Conservation (phyloP, 352 stramenopile species). For the Phytopythium oedochilum region DNA sequence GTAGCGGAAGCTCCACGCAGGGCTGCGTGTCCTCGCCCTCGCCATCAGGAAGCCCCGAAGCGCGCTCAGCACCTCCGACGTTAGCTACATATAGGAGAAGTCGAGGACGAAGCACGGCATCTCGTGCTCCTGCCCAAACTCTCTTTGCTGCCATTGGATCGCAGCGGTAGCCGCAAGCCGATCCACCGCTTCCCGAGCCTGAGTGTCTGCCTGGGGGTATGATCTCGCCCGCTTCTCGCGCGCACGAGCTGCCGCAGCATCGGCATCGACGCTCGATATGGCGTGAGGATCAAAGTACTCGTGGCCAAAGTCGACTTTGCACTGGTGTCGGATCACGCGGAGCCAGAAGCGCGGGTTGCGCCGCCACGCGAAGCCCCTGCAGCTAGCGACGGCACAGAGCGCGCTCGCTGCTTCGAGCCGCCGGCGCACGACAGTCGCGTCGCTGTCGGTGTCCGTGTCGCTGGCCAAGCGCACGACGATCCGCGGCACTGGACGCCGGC, state of each 20-base stretch:
- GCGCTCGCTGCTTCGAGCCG: constrained; percentile 20
- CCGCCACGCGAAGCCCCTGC: constrained; percentile 21
- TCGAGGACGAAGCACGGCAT: constrained; percentile 36
- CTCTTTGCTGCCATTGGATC: not conserved
- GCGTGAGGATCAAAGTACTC: constrained; percentile 4
- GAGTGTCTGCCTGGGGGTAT: not conserved
- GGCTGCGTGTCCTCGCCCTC: constrained; percentile 6
- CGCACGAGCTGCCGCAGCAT: not conserved
- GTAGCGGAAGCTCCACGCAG: constrained; percentile 20
- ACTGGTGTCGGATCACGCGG: constrained; percentile 12
- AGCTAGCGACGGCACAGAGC: constrained; percentile 19
- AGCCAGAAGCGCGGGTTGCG: constrained; percentile 30
- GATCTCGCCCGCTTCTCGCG: not conserved
- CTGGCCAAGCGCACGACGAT: constrained; percentile 11
- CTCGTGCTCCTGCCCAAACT: not conserved
- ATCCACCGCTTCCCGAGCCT: not conserved
- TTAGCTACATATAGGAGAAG: constrained; percentile 25
- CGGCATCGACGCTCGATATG: not conserved
- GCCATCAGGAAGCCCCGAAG: constrained; percentile 16
- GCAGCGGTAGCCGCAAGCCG: not conserved
- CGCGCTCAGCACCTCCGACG: constrained; percentile 21
- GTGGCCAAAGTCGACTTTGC: constrained; percentile 1
- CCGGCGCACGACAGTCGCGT: not conserved
- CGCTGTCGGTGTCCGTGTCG: not conserved
- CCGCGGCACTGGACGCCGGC: no score